Evolutionary conservation across 2,329 filamentous ascomycete genomes (phyloP), one percentile per base, ranked within the genome.

Genomic region (Alternaria gaisen): DNA sequence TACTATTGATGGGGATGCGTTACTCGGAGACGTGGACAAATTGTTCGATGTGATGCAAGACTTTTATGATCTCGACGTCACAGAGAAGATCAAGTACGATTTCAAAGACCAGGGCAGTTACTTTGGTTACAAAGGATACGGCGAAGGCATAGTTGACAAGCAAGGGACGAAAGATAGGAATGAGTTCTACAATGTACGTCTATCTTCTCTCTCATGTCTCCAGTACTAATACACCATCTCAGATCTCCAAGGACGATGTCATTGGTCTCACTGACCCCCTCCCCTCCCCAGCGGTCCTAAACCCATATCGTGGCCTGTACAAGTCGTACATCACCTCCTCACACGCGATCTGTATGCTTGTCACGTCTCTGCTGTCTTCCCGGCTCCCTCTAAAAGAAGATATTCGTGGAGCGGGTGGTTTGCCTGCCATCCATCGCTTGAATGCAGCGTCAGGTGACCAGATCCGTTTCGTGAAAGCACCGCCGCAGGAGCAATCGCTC

Each of bases 21-120:
- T 86, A 4, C 74, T 86, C 1, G 42, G 66, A 2, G 76, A 83
- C 57, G 81, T 82, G 3, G 79, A 84, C 41, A 58, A 71, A 1
- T 69, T 87, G 6, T 86, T 86, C 64, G 51, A 71, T 2, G 72
- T 86, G 6, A 82, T 80, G 61, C 73, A 81, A 52, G 58, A 70
- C 4, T 77, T 87, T 12, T 87, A 85, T 66, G 77, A 82, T 4
- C 69, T 87, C 0, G 78, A 80, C 1, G 63, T 83, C 0, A 76
- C 82, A 10, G 86, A 88, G 66, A 86, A 87, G 67, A 67, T 77
- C n/a, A 80, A 82, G 56, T 88, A 86, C 66, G 85, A 87, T 63
- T 82, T 86, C 41, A 82, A 80, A 54, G 76, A 70, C 3, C 72
- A 84, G 55, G 81, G 81, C 11, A 83, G 80, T 2, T 87, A 86